phyloP scores from a whole-genome alignment of 495 filamentous ascomycete genomes.

The Aspergillus bertholletiae region DNA sequence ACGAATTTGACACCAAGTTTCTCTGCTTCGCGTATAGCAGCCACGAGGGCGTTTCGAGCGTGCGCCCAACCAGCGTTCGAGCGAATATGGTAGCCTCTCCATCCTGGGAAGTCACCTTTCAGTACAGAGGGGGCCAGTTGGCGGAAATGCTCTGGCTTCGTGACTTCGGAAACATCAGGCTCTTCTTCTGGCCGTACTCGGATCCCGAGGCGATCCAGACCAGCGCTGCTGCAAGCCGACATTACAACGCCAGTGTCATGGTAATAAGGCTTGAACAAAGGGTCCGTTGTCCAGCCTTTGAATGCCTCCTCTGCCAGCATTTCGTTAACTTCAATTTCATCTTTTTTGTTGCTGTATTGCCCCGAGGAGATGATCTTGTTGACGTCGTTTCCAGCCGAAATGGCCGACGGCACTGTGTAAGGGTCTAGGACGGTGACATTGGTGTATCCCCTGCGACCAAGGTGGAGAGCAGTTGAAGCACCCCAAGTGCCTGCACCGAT shows the following conservation, averaged over 20 bases:
- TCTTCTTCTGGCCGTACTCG: slow-evolving; percentile 19
- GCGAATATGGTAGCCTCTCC: slow-evolving; percentile 35
- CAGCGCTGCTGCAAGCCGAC: slow-evolving; percentile 13
- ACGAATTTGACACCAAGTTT: slow-evolving; percentile 37
- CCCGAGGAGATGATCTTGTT: slow-evolving; percentile 42
- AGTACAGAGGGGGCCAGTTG: slow-evolving; percentile 36
- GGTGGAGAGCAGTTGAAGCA: slow-evolving; percentile 41
- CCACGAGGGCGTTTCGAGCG: slow-evolving; percentile 31
- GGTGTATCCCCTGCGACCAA: slow-evolving; percentile 41
- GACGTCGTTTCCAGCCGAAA: slow-evolving; percentile 44
- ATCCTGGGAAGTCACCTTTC: slow-evolving; percentile 37
- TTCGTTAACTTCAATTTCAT: slow-evolving; percentile 29
- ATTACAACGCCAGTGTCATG: slow-evolving; percentile 32
- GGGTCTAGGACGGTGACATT: slow-evolving; percentile 45
- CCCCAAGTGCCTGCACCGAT: slow-evolving; percentile 42
- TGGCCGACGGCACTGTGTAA: slow-evolving; percentile 37
- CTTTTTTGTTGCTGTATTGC: slow-evolving; percentile 17
- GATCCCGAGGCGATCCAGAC: slow-evolving; percentile 24
- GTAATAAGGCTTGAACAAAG: slow-evolving; percentile 43
- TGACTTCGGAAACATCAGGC: slow-evolving; percentile 8
- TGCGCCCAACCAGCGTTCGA: slow-evolving; percentile 39
- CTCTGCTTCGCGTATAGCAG: slow-evolving; percentile 29
- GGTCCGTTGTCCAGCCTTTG: slow-evolving; percentile 42
- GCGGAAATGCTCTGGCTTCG: slow-evolving; percentile 25
- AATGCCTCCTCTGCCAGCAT: slow-evolving; percentile 28